Evolutionary conservation across 257 asterid species (phyloP).

Genomic region (Solanum tarapatanum): DNA sequence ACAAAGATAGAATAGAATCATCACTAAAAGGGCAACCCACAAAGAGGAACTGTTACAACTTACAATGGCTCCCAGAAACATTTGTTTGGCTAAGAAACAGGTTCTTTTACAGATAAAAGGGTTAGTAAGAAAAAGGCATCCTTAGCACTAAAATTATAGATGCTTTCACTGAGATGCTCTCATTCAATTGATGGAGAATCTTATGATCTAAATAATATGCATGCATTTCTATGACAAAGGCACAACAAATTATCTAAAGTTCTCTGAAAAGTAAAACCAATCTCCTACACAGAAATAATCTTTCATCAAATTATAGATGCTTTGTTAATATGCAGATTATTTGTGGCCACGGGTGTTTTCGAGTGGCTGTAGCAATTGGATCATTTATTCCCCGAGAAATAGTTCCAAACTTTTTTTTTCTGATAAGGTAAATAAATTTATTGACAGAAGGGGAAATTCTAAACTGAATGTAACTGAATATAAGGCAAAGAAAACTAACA

Average conservation of each 20-base stretch:
- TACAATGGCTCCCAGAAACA: background rate
- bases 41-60: background rate
- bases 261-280: background rate
- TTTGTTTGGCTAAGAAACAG: background rate
- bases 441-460: background rate
- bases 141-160: background rate
- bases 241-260: background rate
- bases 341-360: slow-evolving; percentile 3
- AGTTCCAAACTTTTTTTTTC: background rate
- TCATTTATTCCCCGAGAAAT: background rate
- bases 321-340: background rate
- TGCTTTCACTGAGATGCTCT: background rate
- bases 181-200: background rate
- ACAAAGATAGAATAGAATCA: background rate
- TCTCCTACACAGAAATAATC: background rate
- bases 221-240: background rate
- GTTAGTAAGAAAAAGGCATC: background rate
- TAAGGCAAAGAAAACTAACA: background rate
- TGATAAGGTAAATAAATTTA: background rate
- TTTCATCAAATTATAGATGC: background rate
- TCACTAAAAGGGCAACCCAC: background rate
- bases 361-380: background rate
- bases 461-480: background rate
- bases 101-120: background rate
- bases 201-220: background rate